Evolutionary conservation across 2,329 filamentous ascomycete genomes (phyloP), one percentile per base, ranked within the genome.

Genomic region (Pochonia chlamydosporia): DNA sequence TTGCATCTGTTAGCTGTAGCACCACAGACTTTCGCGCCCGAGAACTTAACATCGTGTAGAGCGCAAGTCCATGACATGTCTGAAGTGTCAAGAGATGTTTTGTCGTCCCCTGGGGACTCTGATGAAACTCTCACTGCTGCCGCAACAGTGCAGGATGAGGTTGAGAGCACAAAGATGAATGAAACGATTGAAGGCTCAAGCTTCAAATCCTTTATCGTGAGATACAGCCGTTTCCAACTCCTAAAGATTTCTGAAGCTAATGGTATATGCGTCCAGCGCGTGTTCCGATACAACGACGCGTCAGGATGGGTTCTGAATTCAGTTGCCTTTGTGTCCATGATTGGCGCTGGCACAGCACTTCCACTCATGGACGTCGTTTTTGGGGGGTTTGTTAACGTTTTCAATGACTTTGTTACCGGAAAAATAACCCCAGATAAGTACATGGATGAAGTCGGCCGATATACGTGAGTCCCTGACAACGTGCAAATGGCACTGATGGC

Each of bases 301-400:
- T n/a, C 54, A 4, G 67, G 68, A 44, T 71, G 67, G 65, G 37
- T 57, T n/a, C 51, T 68, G 40, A 70, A 70, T 43, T 41, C 35
- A 20, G 43, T 67, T 16, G 64, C 68, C 18, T 51, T 67, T 14
- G 10, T 66, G n/a, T 63, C 61, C 51, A 66, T 68, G 62, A 54
- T 71, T 16, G 64, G 57, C 9, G 54, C 67, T 1, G 69, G 69
- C 39, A 61, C 60, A 2, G 55, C 63, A 11, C 54, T 78, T 6
- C 78, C 78, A 0, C 54, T 81, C 30, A 81, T 84, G 76, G 78
- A 80, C 33, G 65, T 83, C 30, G 67, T 82, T 8, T 79, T 82
- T 57, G 78, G 78, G 53, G 63, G 63, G 30, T 70, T 76, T 25
- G 71, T 81, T 40, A 75, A 75, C 7, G 65, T 72, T 8, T 83